phyloP scores from a whole-genome alignment of 148 eudicot species.

The Gaultheria prostrata region DNA sequence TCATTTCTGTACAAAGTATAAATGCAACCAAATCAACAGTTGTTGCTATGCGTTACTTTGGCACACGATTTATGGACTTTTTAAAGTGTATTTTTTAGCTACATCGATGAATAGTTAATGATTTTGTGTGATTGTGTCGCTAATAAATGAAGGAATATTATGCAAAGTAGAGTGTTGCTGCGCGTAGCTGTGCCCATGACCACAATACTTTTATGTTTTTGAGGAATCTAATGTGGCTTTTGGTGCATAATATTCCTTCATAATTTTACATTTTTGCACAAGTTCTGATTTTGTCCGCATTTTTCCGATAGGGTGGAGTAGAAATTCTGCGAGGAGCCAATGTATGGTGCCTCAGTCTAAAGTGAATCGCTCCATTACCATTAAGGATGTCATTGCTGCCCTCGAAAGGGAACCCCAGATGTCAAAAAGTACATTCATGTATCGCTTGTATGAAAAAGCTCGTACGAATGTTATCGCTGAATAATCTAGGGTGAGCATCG shows the following conservation, averaged over 20 bases:
- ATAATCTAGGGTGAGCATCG: neutral
- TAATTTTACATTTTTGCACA: neutral
- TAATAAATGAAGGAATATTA: no score
- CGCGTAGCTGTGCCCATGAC: no score
- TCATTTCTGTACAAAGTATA: no score
- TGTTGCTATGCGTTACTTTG: neutral
- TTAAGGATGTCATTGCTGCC: conserved; percentile 75
- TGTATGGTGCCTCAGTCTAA: conserved; percentile 26
- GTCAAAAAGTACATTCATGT: conserved; percentile 59
- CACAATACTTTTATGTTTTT: neutral
- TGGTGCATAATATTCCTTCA: neutral
- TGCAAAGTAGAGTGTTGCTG: no score
- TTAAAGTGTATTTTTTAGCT: no score
- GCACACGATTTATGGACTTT: neutral
- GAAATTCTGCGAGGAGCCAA: conserved; percentile 49
- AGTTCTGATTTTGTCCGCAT: neutral
- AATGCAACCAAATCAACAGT: neutral
- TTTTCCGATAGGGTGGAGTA: conserved; percentile 36
- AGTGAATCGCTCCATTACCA: conserved; percentile 45
- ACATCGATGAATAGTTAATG: neutral
- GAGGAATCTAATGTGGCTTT: neutral
- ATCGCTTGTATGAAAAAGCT: conserved; percentile 57
- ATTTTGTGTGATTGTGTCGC: no score
- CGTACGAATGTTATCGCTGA: conserved; percentile 19
- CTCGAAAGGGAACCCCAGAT: conserved; percentile 92